A percentile compares a stretch with the other conserved stretches of the same genome.
These are phyloP conservation scores for Aspergillus conjunctus DNA, from an alignment of 495 filamentous ascomycete species.

Conservation along the genomic window DNA sequence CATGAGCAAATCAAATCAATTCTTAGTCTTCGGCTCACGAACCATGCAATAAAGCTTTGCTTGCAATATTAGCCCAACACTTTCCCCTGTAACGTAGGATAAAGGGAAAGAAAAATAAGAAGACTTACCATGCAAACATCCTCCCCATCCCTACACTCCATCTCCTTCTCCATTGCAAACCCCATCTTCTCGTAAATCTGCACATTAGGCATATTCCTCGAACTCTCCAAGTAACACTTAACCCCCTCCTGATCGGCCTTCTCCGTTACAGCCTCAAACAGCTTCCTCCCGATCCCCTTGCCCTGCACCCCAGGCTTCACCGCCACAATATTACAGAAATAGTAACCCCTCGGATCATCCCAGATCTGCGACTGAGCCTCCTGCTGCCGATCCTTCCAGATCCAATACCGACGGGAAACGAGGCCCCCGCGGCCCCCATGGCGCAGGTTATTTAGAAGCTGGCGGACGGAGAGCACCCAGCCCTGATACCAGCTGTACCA, in stretches of 20 bases:
- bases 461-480: slow-evolving; percentile 61
- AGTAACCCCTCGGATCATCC: slow-evolving; percentile 57
- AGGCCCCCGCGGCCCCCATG: slow-evolving; percentile 64
- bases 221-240: slow-evolving; percentile 66
- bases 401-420: slow-evolving; percentile 64
- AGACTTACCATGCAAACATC: slow-evolving; percentile 46
- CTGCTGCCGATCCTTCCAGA: slow-evolving; percentile 52
- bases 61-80: slow-evolving; percentile 13
- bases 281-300: slow-evolving; percentile 59
- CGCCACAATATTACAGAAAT: slow-evolving; percentile 71
- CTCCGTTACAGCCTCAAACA: slow-evolving; percentile 60
- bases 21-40: slow-evolving; percentile 24
- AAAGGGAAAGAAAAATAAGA: not conserved
- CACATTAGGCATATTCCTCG: slow-evolving; percentile 63
- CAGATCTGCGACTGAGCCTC: slow-evolving; percentile 46
- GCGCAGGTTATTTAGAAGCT: slow-evolving; percentile 61
- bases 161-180: slow-evolving; percentile 61
- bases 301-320: slow-evolving; percentile 61
- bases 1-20: not conserved
- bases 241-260: slow-evolving; percentile 60
- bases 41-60: slow-evolving; percentile 31
- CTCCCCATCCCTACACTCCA: slow-evolving; percentile 61
- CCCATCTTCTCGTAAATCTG: slow-evolving; percentile 68
- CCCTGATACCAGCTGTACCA: slow-evolving; percentile 60
- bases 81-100: not conserved